These are phyloP conservation scores for Fusarium newnesense DNA, from an alignment of 2,329 filamentous ascomycete species.

Conservation along the genomic window DNA sequence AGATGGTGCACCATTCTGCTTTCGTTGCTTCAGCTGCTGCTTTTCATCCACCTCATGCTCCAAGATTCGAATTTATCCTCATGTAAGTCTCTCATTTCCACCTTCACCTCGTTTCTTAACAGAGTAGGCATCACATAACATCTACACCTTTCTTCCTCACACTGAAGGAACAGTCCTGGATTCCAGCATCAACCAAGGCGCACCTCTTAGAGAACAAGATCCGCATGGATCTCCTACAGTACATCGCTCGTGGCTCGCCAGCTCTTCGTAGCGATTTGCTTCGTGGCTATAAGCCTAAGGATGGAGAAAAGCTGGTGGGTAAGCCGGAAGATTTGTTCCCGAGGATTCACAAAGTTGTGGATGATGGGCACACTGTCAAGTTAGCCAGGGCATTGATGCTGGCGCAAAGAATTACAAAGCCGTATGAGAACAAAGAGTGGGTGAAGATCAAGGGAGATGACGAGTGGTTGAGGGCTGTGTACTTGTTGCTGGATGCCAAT, in stretches of 20 bases:
- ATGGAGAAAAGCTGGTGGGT: constrained; percentile 56
- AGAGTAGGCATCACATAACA: constrained; percentile 78
- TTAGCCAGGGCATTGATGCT: constrained; percentile 75
- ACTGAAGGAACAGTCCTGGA: constrained; percentile 70
- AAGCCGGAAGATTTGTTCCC: constrained; percentile 60
- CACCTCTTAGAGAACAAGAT: constrained; percentile 86
- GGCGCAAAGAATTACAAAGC: constrained; percentile 63
- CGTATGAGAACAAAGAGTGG: constrained; percentile 59
- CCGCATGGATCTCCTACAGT: constrained; percentile 77
- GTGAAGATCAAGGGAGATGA: constrained; percentile 64
- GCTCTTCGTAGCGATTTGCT: constrained; percentile 69
- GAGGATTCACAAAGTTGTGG: constrained; percentile 61
- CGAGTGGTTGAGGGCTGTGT: constrained; percentile 69
- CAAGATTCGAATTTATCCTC: constrained; percentile 85
- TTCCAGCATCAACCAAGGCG: constrained; percentile 68
- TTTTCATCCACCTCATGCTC: constrained; percentile 69
- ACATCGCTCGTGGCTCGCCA: constrained; percentile 74
- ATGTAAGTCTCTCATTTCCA: constrained; percentile 54
- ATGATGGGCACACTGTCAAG: constrained; percentile 88
- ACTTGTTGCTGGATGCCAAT: constrained; percentile 71
- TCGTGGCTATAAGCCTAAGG: constrained; percentile 65
- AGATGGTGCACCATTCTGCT: constrained; percentile 75
- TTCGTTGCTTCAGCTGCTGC: constrained; percentile 65
- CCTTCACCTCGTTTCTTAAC: background rate
- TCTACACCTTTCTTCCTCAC: constrained; percentile 76